Conservation (phyloP, 495 filamentous ascomycete genomes). For the Bryoglossum gracile region DNA sequence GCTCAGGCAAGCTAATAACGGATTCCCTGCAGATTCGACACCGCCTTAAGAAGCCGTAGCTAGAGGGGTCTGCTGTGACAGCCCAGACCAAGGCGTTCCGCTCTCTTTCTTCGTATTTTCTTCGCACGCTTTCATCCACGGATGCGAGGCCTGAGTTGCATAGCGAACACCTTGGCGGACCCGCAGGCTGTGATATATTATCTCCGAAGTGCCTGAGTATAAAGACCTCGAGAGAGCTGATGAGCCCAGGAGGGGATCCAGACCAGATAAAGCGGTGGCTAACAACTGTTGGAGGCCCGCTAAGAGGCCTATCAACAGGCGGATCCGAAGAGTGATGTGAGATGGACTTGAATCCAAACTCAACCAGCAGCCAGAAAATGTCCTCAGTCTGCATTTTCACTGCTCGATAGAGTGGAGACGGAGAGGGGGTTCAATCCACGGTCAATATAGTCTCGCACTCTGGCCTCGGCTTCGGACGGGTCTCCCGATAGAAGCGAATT, state of each 20-base stretch:
- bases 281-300: constrained; percentile 2
- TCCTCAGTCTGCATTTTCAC: constrained; percentile 2
- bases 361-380: constrained; percentile 6
- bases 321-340: constrained; percentile 1
- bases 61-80: neutral
- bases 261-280: neutral
- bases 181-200: constrained; percentile 1
- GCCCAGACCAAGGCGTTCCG: neutral
- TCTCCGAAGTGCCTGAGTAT: constrained; percentile 3
- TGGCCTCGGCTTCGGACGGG: constrained; percentile 2
- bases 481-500: constrained; percentile 2
- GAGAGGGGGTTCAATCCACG: constrained; percentile 1
- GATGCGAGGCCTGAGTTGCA: constrained; percentile 2
- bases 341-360: constrained; percentile 3
- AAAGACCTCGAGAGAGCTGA: neutral
- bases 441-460: constrained; percentile 2
- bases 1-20: constrained; percentile 2
- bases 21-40: constrained; percentile 5
- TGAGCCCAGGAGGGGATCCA: constrained; percentile 3
- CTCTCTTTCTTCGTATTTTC: constrained; percentile 3
- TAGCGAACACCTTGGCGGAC: neutral
- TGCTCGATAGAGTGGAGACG: constrained; percentile 3
- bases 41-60: constrained; percentile 3
- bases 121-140: constrained; percentile 3
- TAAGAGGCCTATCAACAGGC: constrained; percentile 3